Conservation (phyloP, 306 rosid genomes). For the Medicago ruthenica region DNA sequence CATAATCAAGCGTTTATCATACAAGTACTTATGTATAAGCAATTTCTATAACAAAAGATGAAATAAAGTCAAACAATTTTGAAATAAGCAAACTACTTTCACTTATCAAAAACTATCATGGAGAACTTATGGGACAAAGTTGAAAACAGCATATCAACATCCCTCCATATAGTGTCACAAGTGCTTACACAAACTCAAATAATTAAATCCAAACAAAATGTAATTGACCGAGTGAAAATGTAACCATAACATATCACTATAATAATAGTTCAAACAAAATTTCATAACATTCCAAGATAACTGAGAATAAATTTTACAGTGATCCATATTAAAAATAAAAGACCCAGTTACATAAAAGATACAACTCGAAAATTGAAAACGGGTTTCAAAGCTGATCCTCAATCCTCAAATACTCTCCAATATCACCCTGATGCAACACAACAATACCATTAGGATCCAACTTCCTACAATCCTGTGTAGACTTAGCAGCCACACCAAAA, state of each 20-base stretch:
- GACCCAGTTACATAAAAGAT: background rate
- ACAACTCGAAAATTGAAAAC: background rate
- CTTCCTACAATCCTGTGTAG: constrained; percentile 94
- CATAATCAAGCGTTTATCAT: too few species aligned
- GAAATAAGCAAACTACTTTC: too few species aligned
- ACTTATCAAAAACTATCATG: too few species aligned
- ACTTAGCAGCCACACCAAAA: constrained; percentile 85
- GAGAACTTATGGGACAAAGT: background rate
- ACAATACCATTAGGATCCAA: constrained; percentile 90
- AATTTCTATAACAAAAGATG: background rate
- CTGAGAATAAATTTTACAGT: constrained; percentile 2
- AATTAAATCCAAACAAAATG: background rate
- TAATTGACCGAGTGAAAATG: background rate
- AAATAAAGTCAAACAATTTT: too few species aligned
- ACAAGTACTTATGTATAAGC: too few species aligned
- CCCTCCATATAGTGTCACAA: background rate
- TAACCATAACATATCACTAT: constrained; percentile 7
- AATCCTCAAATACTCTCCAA: constrained; percentile 93
- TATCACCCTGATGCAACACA: constrained; percentile 86
- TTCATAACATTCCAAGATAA: constrained; percentile 6
- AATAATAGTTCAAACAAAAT: constrained; percentile 13
- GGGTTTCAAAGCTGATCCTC: constrained; percentile 86
- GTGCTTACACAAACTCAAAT: background rate
- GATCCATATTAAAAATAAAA: background rate
- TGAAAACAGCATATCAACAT: background rate